These are phyloP conservation scores for Vaccinium vitisidaea DNA, from an alignment of 148 eudicot species.

Conservation along the genomic window DNA sequence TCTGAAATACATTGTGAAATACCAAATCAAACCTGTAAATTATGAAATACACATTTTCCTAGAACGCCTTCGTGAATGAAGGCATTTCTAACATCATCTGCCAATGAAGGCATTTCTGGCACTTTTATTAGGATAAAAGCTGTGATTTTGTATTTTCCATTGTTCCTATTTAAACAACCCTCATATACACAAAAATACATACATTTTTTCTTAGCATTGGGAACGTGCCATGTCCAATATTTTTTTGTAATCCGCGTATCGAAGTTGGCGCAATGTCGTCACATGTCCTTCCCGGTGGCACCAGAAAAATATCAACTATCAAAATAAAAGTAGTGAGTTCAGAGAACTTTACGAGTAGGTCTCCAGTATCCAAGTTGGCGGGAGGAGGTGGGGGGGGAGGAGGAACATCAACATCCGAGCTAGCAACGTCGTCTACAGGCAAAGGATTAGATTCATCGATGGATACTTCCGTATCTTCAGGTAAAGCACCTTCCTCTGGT, in stretches of 20 bases:
- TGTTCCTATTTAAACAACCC: not conserved
- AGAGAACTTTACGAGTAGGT: constrained; percentile 62
- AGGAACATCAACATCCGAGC: constrained; percentile 34
- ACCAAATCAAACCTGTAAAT: not conserved
- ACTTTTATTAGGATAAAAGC: not conserved
- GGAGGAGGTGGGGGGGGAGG: constrained; percentile 37
- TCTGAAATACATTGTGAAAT: not conserved
- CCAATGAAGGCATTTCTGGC: not conserved
- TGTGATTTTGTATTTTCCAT: not conserved
- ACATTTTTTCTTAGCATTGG: not conserved
- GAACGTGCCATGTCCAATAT: not conserved
- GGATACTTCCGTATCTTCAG: constrained; percentile 42
- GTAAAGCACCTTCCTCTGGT: constrained; percentile 52
- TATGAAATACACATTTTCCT: not conserved
- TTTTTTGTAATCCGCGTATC: not conserved
- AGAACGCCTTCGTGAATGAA: not conserved
- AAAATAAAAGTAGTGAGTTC: not conserved
- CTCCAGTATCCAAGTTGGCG: constrained; percentile 58
- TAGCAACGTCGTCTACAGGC: constrained; percentile 41
- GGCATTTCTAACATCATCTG: not conserved
- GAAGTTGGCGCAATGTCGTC: not conserved
- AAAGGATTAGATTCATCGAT: constrained; percentile 50
- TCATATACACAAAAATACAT: not conserved
- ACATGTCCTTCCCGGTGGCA: not conserved
- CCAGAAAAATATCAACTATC: not conserved